phyloP scores from a whole-genome alignment of 2,329 filamentous ascomycete genomes.

The Alternaria gaisen region DNA sequence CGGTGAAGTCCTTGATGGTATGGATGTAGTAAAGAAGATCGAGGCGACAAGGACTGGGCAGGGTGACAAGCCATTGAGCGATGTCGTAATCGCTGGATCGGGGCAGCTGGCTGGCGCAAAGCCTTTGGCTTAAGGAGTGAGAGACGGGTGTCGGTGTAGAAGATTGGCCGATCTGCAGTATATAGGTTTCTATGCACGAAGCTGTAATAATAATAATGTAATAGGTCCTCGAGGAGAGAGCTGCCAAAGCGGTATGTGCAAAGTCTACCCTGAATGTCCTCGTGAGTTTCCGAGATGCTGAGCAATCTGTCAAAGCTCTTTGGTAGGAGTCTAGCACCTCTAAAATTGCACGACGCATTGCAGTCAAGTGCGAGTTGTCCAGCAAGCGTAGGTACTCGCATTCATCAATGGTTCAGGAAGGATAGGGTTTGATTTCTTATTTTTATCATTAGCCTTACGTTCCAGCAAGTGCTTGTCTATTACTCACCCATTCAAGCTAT shows the following conservation, averaged over 20 bases:
- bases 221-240: neutral
- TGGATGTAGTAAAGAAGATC: slow-evolving; percentile 94
- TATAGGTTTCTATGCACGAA: neutral
- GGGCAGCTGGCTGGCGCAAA: slow-evolving; percentile 19
- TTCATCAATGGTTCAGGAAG: neutral
- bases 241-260: neutral
- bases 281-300: neutral
- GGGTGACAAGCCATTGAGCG: slow-evolving; percentile 11
- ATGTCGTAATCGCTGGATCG: slow-evolving; percentile 15
- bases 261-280: neutral
- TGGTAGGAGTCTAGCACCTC: neutral
- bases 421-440: neutral
- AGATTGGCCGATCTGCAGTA: neutral
- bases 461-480: neutral
- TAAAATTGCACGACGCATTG: neutral
- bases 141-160: neutral
- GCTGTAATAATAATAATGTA: slow-evolving; percentile 1
- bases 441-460: neutral
- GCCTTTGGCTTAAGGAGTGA: neutral
- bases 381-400: neutral
- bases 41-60: slow-evolving; percentile 72
- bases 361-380: neutral
- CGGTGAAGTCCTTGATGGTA: slow-evolving; percentile 83
- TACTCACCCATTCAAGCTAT: neutral
- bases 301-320: neutral